Evolutionary conservation across 345 rosid genomes (phyloP), one percentile per base, ranked within the genome.

Genomic region (Capsella bursapastoris): DNA sequence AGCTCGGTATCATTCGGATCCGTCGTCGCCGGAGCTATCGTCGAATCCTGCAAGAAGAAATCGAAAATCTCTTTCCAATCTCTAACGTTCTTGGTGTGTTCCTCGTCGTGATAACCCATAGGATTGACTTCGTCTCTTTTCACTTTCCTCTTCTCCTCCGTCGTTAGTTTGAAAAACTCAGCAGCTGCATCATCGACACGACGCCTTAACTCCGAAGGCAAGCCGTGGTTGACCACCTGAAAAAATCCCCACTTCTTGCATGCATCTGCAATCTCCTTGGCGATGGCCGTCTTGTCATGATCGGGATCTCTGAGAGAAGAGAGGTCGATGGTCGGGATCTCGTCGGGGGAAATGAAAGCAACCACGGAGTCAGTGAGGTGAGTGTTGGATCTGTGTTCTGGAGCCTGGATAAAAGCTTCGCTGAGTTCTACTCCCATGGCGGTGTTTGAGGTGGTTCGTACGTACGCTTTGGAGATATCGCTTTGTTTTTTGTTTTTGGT

Each of bases 31-130:
- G 98, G 96, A 52, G 84, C 65, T 2, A 83, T 22, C 7, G 87
- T 82, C 3, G 93, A 88, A 16, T 88, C 96, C 43, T 82, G 74
- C 59, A 85, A 75, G 59, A 81, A 66, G 60, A 86, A 87, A 53
- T 94, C 98, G 49, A 91, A 88, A 4, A 91, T 83, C 61, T 94
- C 97, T 77, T 89, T 94, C 98, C 98, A 94, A 53, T 94, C 97
- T 67, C 91, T 82, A 74, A 94, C 89, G 75, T 91, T 94, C 78
- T 94, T 94, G 7, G 98, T 94, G 70, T 88, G 96, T 69, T 94
- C 96, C 12, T 84, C 71, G 45, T 94, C 93, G 79, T 88, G 67
- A 52, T 81, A 94, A 2, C 98, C 98, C 89, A 84, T 79, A 12
- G 89, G 87, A 50, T 84, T 66, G 57, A 86, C 83, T 77, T 89